These are phyloP conservation scores for Cydonia oblonga DNA, from an alignment of 331 rosid species.

Conservation along the genomic window DNA sequence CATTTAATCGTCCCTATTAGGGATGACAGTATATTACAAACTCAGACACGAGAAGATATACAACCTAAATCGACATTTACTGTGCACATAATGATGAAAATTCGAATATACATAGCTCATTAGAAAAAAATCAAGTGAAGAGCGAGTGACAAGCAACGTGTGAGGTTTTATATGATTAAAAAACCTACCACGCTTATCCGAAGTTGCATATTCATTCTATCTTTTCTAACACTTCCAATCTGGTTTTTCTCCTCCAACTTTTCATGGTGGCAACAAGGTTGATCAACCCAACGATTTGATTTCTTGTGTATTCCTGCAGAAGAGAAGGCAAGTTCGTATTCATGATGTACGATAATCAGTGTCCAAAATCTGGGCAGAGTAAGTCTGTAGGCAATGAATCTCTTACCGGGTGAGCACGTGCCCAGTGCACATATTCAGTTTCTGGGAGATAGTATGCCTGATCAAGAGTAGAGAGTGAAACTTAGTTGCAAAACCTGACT, in stretches of 20 bases:
- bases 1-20: conserved; percentile 30
- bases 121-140: conserved; percentile 4
- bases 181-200: not conserved
- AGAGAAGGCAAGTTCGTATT: conserved; percentile 6
- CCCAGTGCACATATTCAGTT: conserved; percentile 93
- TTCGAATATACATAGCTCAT: conserved; percentile 32
- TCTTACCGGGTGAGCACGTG: conserved; percentile 83
- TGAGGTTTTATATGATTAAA: not conserved
- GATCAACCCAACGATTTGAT: conserved; percentile 73
- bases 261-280: conserved; percentile 92
- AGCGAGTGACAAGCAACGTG: not conserved
- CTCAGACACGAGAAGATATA: conserved; percentile 18
- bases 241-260: conserved; percentile 96
- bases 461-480: conserved; percentile 15
- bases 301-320: conserved; percentile 80
- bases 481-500: not conserved
- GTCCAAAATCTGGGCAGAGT: not conserved
- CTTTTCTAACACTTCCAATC: conserved; percentile 81
- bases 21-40: conserved; percentile 30
- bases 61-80: conserved; percentile 21
- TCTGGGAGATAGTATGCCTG: conserved; percentile 99
- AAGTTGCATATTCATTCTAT: conserved; percentile 48
- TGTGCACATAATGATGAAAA: conserved; percentile 14
- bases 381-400: not conserved
- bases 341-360: not conserved